Evolutionary conservation across 2,329 filamentous ascomycete genomes (phyloP).

Genomic region (Tolypocladium tropicale): DNA sequence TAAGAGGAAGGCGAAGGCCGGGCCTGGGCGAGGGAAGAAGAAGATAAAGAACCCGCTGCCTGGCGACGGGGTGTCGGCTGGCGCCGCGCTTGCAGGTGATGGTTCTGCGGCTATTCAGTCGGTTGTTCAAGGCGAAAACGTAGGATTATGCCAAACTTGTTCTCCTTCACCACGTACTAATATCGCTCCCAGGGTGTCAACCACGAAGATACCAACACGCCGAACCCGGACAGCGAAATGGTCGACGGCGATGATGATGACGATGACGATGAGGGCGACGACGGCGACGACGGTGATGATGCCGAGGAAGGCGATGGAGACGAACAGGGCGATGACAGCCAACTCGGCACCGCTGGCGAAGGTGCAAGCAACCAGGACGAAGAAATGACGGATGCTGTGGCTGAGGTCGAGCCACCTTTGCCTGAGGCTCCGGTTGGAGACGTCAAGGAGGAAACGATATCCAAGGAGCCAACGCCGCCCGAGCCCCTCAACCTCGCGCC

Average conservation of each 20-base stretch:
- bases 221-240: constrained; percentile 42
- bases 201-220: constrained; percentile 31
- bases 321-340: constrained; percentile 32
- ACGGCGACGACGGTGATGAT: constrained; percentile 35
- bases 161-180: not conserved
- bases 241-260: constrained; percentile 38
- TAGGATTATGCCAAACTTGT: constrained; percentile 13
- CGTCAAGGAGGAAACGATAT: constrained; percentile 15
- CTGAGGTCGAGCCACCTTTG: constrained; percentile 13
- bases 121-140: constrained; percentile 26
- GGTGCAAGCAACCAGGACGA: constrained; percentile 19
- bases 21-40: constrained; percentile 68
- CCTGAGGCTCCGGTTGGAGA: constrained; percentile 11
- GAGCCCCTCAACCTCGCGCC: constrained; percentile 22
- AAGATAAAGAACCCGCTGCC: constrained; percentile 54
- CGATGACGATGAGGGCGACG: constrained; percentile 37
- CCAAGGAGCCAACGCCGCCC: constrained; percentile 12
- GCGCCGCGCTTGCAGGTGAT: constrained; percentile 19
- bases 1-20: constrained; percentile 67
- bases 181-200: constrained; percentile 23
- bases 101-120: constrained; percentile 28
- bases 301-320: constrained; percentile 38
- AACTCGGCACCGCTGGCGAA: constrained; percentile 11
- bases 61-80: constrained; percentile 18
- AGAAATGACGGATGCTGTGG: constrained; percentile 25